Evolutionary conservation across 176 grass and related monocot species (phyloP).

Genomic region (Luzula sylvatica): DNA sequence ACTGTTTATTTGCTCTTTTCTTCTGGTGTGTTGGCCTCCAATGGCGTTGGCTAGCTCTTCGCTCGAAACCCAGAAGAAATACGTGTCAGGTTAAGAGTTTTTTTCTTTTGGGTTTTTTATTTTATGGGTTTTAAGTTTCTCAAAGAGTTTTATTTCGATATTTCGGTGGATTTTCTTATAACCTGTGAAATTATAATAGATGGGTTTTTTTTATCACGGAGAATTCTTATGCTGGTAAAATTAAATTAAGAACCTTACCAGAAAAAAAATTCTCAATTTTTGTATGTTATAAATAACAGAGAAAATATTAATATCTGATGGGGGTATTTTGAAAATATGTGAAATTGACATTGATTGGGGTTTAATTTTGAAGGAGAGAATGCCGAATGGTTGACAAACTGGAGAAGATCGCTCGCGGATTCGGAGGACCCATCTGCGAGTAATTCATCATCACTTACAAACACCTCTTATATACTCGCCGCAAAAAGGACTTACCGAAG

Average conservation of each 20-base stretch:
- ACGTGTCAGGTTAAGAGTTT: not conserved
- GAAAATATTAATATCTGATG: no score
- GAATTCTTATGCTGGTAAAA: not conserved
- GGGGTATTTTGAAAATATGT: not conserved
- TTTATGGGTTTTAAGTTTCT: not conserved
- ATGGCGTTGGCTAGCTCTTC: not conserved
- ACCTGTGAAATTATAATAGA: not conserved
- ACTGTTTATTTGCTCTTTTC: not conserved
- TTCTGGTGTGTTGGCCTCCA: not conserved
- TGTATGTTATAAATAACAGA: no score
- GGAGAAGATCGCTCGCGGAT: constrained; percentile 45
- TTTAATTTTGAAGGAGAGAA: constrained; percentile 17
- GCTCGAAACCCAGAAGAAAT: constrained; percentile 1
- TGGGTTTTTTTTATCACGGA: not conserved
- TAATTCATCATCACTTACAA: constrained; percentile 28
- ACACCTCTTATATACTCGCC: constrained; percentile 61
- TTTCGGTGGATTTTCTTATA: not conserved
- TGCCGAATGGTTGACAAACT: not conserved
- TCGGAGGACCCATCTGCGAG: constrained; percentile 21
- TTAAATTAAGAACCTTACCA: not conserved
- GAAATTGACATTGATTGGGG: constrained; percentile 8
- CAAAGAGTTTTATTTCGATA: not conserved
- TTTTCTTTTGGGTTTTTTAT: not conserved
- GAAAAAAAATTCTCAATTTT: no score
- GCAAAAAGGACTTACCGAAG: constrained; percentile 50